Base-by-base conservation (phyloP, 331 rosid species). In the Malus hybrid region DNA sequence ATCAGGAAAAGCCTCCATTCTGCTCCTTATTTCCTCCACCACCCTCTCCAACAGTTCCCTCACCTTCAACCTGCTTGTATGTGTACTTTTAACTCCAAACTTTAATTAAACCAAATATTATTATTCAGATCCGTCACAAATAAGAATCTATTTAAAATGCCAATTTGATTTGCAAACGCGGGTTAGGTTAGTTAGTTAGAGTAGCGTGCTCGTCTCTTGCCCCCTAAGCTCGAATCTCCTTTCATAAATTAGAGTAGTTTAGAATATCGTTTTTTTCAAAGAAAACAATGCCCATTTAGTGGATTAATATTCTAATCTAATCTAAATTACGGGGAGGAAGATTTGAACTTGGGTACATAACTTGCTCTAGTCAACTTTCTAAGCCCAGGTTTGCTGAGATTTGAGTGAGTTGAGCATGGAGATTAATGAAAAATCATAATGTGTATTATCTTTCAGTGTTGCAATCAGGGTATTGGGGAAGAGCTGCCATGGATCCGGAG, bases 401-500 rank as follows among this genome's bases (percentile, higher is more conserved):
- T 48, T 15, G 55, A 48, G 20, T 0, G 44, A 9, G 44, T 39
- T 39, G 4, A 6, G 60, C 10, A 18, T 54, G 60, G 2, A 54
- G 22, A 54, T 15, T 6, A 18, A 18, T 5, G 60, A 54, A 18
- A 54, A 61, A 15, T 34, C 44, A 65, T 66, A 1, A 36, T 66
- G 29, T 5, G 29, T n/a, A 59, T 36, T 19, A 69, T n/a, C 66
- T 7, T 9, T 34, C 75, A 95, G 98, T 89, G 85, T 69, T 89
- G 78, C 96, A 90, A 83, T 42, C 96, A 4, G 97, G 99, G 50
- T 92, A 90, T 44, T 95, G 96, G 99, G 93, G 98, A 27, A 87
- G 88, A 83, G 96, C 82, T 32, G 81, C 96, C 54, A 89, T 95
- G 98, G 98, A 95, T 92, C 99, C 97, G 1, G 99, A 95, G 82